These are phyloP conservation scores for Blastobotrys robertii DNA, from an alignment of 805 yeast genomes.

Conservation along the genomic window DNA sequence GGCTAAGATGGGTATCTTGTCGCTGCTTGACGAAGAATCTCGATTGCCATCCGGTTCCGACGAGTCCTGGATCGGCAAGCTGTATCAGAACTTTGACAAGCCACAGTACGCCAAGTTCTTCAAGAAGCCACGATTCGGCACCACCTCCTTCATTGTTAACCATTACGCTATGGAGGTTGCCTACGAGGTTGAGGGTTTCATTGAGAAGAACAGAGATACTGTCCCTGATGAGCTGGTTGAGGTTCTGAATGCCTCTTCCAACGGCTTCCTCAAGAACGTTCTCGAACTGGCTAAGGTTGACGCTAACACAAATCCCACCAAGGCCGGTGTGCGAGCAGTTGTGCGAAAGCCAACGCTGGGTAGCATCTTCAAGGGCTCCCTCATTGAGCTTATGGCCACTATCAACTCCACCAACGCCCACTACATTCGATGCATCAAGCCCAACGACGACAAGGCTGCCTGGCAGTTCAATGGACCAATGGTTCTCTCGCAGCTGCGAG, in stretches of 20 bases:
- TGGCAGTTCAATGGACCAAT: conserved; percentile 93
- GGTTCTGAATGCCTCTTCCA: conserved; percentile 60
- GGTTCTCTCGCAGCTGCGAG: conserved; percentile 92
- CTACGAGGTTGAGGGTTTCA: conserved; percentile 87
- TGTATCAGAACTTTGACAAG: conserved; percentile 76
- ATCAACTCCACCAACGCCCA: conserved; percentile 93
- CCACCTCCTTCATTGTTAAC: conserved; percentile 76
- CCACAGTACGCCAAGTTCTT: conserved; percentile 67
- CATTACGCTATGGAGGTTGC: conserved; percentile 94
- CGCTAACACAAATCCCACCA: conserved; percentile 26
- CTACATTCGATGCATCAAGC: conserved; percentile 94
- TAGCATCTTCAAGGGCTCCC: conserved; percentile 82
- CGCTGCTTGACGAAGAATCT: conserved; percentile 89
- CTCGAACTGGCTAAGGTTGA: conserved; percentile 46
- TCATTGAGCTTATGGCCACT: conserved; percentile 86
- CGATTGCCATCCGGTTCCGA: conserved; percentile 90
- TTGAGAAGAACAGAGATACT: conserved; percentile 94
- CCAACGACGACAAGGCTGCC: conserved; percentile 86
- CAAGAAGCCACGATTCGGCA: conserved; percentile 91
- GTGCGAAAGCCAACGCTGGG: conserved; percentile 87
- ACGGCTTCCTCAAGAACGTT: conserved; percentile 54
- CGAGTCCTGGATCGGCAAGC: conserved; percentile 82
- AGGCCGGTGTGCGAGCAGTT: conserved; percentile 36
- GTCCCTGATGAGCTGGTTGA: conserved; percentile 94
- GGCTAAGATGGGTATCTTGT: conserved; percentile 74